Conservation (phyloP, 306 rosid genomes). For the Fragaria vesca region DNA sequence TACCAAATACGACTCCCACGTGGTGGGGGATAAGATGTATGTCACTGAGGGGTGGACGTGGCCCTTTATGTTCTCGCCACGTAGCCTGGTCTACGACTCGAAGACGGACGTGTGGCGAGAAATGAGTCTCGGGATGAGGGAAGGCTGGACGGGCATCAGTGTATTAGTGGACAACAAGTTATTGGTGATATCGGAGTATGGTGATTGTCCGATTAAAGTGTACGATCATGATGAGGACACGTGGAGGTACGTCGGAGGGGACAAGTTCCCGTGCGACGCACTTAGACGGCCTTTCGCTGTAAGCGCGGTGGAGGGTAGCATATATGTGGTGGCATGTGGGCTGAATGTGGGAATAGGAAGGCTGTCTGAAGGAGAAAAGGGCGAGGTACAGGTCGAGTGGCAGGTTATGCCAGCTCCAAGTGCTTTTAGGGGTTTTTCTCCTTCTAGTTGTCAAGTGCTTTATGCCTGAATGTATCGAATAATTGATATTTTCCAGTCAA, state of each 20-base stretch:
- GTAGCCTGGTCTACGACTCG: constrained; percentile 37
- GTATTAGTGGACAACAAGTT: constrained; percentile 40
- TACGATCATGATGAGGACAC: constrained; percentile 45
- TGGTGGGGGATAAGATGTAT: constrained; percentile 39
- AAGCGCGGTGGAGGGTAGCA: constrained; percentile 40
- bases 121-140: constrained; percentile 53
- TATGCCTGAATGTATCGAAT: constrained; percentile 35
- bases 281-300: constrained; percentile 51
- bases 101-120: constrained; percentile 45
- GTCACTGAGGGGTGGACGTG: constrained; percentile 81
- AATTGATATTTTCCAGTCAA: background rate
- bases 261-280: constrained; percentile 44
- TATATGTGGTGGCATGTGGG: constrained; percentile 51
- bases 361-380: constrained; percentile 12
- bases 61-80: constrained; percentile 55
- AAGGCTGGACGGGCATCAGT: constrained; percentile 64
- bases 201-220: constrained; percentile 55
- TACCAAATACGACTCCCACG: constrained; percentile 35
- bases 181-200: constrained; percentile 50
- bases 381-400: constrained; percentile 44
- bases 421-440: constrained; percentile 36
- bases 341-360: constrained; percentile 56
- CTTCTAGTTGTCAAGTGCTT: constrained; percentile 48
- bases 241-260: constrained; percentile 60
- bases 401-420: constrained; percentile 41